Conservation (phyloP, 2,329 filamentous ascomycete genomes). For the Fusarium torreyae region DNA sequence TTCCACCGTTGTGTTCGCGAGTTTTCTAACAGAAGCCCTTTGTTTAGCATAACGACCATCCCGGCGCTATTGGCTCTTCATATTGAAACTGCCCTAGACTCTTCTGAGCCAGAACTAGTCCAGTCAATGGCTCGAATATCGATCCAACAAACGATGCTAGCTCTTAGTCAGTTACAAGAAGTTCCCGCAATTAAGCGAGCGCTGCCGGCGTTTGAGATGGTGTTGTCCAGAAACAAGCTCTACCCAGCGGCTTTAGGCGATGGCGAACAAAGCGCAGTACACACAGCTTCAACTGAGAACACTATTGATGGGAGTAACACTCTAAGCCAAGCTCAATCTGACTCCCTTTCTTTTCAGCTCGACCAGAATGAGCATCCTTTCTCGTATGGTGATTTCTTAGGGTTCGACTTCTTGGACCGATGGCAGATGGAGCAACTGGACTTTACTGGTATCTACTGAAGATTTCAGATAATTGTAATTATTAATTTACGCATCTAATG, state of each 20-base stretch:
- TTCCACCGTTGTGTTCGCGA: background rate
- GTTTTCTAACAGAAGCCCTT: too few relatives aligned
- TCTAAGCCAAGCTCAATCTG: accelerated
- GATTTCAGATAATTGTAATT: too few relatives aligned
- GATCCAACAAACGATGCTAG: conserved; percentile 17
- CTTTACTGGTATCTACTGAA: conserved; percentile 14
- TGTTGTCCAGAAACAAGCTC: conserved; percentile 20
- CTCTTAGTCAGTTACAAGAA: background rate
- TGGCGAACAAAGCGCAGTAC: accelerated
- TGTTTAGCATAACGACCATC: conserved; percentile 14
- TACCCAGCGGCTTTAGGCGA: background rate
- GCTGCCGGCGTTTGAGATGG: conserved; percentile 18
- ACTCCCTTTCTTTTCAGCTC: background rate
- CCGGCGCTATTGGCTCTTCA: conserved; percentile 3
- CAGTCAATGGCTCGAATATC: conserved; percentile 25
- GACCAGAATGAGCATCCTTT: background rate
- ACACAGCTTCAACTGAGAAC: background rate
- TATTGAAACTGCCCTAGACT: conserved; percentile 13
- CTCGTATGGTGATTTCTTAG: background rate
- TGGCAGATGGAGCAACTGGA: conserved; percentile 35
- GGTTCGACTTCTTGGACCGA: conserved; percentile 19
- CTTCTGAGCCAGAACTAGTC: background rate
- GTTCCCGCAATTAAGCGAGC: conserved; percentile 20
- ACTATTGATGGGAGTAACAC: accelerated
- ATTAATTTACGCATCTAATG: background rate